These are phyloP conservation scores for Didymella arachidicola DNA, from an alignment of 2,329 filamentous ascomycete species.

Conservation along the genomic window DNA sequence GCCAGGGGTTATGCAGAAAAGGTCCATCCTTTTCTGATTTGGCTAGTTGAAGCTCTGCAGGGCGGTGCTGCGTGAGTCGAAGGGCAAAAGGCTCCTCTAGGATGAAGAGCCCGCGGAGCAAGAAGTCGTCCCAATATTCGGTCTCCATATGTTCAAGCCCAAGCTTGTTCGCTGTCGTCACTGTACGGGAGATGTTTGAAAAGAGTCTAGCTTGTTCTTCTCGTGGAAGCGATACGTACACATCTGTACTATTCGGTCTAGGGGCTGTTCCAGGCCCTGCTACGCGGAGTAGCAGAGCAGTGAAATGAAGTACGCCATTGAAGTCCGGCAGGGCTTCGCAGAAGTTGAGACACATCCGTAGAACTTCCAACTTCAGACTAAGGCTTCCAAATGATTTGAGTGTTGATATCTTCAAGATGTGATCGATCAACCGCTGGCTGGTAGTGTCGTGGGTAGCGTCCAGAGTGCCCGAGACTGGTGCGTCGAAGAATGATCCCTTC, in stretches of 20 bases:
- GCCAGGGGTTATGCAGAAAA: constrained; percentile 94
- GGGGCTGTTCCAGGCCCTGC: constrained; percentile 83
- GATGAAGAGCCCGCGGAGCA: constrained; percentile 80
- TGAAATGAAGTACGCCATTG: constrained; percentile 85
- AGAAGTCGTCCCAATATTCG: constrained; percentile 97
- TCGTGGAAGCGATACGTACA: constrained; percentile 72
- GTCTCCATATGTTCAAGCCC: constrained; percentile 75
- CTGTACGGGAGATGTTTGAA: constrained; percentile 85
- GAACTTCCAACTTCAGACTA: constrained; percentile 82
- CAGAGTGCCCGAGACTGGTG: constrained; percentile 9
- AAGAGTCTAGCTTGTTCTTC: constrained; percentile 88
- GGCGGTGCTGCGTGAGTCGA: constrained; percentile 44
- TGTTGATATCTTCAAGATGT: constrained; percentile 65
- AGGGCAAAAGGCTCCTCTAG: constrained; percentile 52
- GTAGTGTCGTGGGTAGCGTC: constrained; percentile 31
- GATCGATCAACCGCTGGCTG: constrained; percentile 53
- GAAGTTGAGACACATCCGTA: constrained; percentile 90
- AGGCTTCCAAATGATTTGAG: constrained; percentile 74
- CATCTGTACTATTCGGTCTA: constrained; percentile 69
- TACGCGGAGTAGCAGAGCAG: constrained; percentile 81
- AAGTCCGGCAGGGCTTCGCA: constrained; percentile 95
- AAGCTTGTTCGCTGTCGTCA: constrained; percentile 76
- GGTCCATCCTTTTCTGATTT: constrained; percentile 66
- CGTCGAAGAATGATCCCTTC: constrained; percentile 30
- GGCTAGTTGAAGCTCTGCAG: constrained; percentile 42